A percentile compares a stretch with the other conserved stretches of the same genome.
These are phyloP conservation scores for Purshia tridentata DNA, from an alignment of 306 rosid species.

Conservation along the genomic window DNA sequence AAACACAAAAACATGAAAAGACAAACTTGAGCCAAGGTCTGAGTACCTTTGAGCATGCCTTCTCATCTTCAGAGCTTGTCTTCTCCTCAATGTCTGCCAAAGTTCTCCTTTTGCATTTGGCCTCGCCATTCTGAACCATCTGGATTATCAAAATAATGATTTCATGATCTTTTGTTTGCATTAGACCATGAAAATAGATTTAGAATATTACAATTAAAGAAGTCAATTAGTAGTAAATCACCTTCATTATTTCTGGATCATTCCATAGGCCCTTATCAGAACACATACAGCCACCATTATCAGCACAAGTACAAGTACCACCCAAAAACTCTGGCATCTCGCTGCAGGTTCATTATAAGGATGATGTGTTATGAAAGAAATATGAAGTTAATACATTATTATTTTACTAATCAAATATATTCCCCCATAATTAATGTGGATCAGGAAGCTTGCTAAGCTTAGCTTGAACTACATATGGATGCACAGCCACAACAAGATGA, in stretches of 20 bases:
- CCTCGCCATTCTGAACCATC: constrained; percentile 85
- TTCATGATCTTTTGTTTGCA: constrained; percentile 2
- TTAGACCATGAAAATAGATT: not conserved
- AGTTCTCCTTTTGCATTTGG: constrained; percentile 45
- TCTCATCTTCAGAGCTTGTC: constrained; percentile 54
- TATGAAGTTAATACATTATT: not conserved
- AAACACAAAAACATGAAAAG: not conserved
- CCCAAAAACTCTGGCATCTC: constrained; percentile 92
- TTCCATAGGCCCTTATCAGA: constrained; percentile 98
- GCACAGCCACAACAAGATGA: not conserved
- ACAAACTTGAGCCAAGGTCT: not conserved
- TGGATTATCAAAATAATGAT: constrained; percentile 33
- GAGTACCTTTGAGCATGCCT: constrained; percentile 39
- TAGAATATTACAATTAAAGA: not conserved
- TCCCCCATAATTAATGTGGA: not conserved
- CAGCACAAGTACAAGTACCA: constrained; percentile 79
- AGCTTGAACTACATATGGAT: not conserved
- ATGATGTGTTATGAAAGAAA: constrained; percentile 1
- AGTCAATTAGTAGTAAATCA: constrained; percentile 19
- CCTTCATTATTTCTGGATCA: constrained; percentile 71
- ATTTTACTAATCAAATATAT: not conserved
- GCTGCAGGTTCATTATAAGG: constrained; percentile 38
- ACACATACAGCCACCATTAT: constrained; percentile 89
- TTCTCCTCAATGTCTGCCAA: constrained; percentile 52
- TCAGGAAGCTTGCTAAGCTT: not conserved